A percentile compares a stretch with the other conserved stretches of the same genome.
Evolutionary conservation across 768 basidiomycete genomes (phyloP).

Genomic region (Boletus edulis): DNA sequence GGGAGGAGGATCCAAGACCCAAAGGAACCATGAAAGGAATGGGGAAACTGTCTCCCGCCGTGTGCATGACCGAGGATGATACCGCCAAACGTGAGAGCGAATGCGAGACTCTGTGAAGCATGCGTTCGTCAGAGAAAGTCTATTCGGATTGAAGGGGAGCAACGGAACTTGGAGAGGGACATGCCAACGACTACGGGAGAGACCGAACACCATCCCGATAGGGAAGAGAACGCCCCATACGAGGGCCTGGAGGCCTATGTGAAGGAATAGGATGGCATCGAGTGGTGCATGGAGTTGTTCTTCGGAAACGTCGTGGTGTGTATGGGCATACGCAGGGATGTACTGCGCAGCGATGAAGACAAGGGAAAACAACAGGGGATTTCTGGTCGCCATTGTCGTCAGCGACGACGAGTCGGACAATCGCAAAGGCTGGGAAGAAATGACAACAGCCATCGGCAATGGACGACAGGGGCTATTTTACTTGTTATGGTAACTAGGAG

Average conservation of each 20-base stretch:
- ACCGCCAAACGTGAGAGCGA: constrained; percentile 68
- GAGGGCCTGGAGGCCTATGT: constrained; percentile 72
- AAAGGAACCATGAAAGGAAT: constrained; percentile 71
- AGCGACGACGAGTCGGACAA: background rate
- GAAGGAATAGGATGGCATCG: constrained; percentile 78
- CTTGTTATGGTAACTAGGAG: background rate
- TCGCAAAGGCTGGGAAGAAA: background rate
- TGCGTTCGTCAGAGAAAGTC: background rate
- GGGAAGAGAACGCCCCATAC: constrained; percentile 91
- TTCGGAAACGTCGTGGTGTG: constrained; percentile 60
- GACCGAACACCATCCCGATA: constrained; percentile 73
- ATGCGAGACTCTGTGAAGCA: constrained; percentile 54
- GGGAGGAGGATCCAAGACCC: constrained; percentile 53
- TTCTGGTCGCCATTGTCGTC: background rate
- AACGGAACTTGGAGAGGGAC: constrained; percentile 71
- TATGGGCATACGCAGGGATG: constrained; percentile 42
- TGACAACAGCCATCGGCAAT: background rate
- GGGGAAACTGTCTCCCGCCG: constrained; percentile 71
- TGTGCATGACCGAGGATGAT: constrained; percentile 88
- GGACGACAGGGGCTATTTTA: background rate
- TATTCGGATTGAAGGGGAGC: background rate
- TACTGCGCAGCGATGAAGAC: constrained; percentile 7
- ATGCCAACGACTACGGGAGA: constrained; percentile 84
- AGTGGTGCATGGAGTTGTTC: constrained; percentile 64
- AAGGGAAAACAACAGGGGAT: constrained; percentile 1